Base-by-base conservation (phyloP, 257 asterid genomes). In the Galeopsis tetrahit region DNA sequence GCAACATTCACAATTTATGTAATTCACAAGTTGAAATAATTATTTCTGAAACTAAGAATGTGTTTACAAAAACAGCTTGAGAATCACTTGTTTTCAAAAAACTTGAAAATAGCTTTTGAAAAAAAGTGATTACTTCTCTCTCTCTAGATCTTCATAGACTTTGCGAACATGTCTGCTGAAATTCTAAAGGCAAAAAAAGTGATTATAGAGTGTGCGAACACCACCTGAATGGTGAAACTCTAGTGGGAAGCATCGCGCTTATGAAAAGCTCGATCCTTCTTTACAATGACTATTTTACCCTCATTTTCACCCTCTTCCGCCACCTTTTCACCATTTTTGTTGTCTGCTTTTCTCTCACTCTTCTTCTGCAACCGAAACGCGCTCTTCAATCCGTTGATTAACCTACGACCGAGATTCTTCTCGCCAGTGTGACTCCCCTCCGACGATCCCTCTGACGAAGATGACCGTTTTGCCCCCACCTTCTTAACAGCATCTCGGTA, bases 341-440 rank as follows among this genome's bases (percentile, higher is more conserved):
- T 40, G 2, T 33, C 11, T 49, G 28, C 78, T 60, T 57, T 78
- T 6, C 74, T 70, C 70, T 81, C 86, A 14, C 40, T n/a, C 77
- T 86, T 84, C 87, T 85, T 89, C 21, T 76, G 84, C 38, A 80
- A 78, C 2, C 89, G 75, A 40, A 90, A 85, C 2, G 85, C 91
- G 62, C 84, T 87, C 81, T 75, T 89, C 67, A 93, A 71, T 5
- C 95, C 93, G 1, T 78, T 77, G 5, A 93, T 80, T 28, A 93
- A 79, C 69, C 92, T 85, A 83, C 81, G 70, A 0, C 93, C 78
- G 0, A 87, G 66, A 1, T 72, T 83, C 82, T 59, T 88, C 63
- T 81, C 93, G 0, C 7, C 78, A 5, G 35, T 48, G 8, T 43
- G 63, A 58, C 58, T 73, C 68, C 66, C 82, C 31, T 83, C 88